These are phyloP conservation scores for Scedosporium boydii DNA, from an alignment of 2,329 filamentous ascomycete species.

Conservation along the genomic window DNA sequence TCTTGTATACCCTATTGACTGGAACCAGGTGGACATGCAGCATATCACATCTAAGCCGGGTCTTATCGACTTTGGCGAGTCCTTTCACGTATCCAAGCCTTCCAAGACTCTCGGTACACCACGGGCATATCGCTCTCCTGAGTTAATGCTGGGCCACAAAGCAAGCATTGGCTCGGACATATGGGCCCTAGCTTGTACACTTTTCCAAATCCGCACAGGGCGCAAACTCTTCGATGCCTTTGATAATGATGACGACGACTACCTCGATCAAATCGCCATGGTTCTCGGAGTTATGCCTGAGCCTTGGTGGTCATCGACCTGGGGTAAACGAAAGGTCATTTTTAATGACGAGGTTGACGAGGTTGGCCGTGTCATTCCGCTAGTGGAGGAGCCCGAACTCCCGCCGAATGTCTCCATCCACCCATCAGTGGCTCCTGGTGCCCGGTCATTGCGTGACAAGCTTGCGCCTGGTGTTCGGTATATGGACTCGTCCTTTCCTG, in stretches of 20 bases:
- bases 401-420: not conserved
- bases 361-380: conserved; percentile 8
- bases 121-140: conserved; percentile 18
- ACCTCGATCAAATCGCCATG: conserved; percentile 17
- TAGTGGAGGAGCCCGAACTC: conserved; percentile 4
- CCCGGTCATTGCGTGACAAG: conserved; percentile 11
- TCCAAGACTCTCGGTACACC: conserved; percentile 17
- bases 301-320: conserved; percentile 19
- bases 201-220: conserved; percentile 22
- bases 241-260: conserved; percentile 19
- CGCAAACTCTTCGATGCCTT: conserved; percentile 17
- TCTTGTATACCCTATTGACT: conserved; percentile 14
- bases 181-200: conserved; percentile 23
- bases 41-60: not conserved
- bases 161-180: conserved; percentile 16
- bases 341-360: conserved; percentile 15
- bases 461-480: conserved; percentile 8
- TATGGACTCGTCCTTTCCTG: not conserved
- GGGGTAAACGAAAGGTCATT: conserved; percentile 13
- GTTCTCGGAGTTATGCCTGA: conserved; percentile 22
- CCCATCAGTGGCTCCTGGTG: not conserved
- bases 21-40: conserved; percentile 9
- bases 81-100: not conserved
- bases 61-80: conserved; percentile 1
- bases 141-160: conserved; percentile 15